phyloP scores from a whole-genome alignment of 1,139 yeast species.

The Sugiyamaella paludigena region DNA sequence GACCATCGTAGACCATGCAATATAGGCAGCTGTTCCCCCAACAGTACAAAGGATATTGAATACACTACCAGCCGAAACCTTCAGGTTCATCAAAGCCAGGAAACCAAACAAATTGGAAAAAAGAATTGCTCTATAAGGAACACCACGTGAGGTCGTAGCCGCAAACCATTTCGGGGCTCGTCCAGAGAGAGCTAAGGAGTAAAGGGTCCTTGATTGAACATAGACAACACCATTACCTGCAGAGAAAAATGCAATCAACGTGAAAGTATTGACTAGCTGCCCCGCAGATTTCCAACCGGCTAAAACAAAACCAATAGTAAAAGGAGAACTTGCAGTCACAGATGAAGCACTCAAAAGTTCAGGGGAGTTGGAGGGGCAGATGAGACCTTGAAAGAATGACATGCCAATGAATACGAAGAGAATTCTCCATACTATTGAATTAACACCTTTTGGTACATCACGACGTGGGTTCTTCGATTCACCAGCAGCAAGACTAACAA shows the following conservation, averaged over 20 bases:
- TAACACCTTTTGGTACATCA: constrained; percentile 15
- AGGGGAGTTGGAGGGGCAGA: constrained; percentile 16
- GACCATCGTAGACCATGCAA: constrained; percentile 16
- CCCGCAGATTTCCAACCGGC: constrained; percentile 17
- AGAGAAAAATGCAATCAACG: constrained; percentile 14
- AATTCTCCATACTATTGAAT: constrained; percentile 16
- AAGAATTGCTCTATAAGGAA: constrained; percentile 16
- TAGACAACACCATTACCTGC: constrained; percentile 18
- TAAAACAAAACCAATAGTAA: constrained; percentile 16
- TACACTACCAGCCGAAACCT: constrained; percentile 14
- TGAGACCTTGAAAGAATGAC: constrained; percentile 16
- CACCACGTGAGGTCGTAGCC: constrained; percentile 12
- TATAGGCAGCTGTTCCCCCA: constrained; percentile 18
- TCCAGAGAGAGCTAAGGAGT: constrained; percentile 14
- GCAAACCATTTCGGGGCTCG: constrained; percentile 16
- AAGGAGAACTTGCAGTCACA: constrained; percentile 17
- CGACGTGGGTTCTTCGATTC: constrained; percentile 16
- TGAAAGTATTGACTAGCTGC: constrained; percentile 14
- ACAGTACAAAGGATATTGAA: constrained; percentile 14
- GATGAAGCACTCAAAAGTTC: constrained; percentile 13
- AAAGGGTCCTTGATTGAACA: constrained; percentile 16
- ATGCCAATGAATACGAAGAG: constrained; percentile 17
- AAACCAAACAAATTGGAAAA: constrained; percentile 16
- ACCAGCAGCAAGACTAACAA: constrained; percentile 18
- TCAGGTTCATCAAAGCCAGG: constrained; percentile 14